A percentile compares a stretch with the other conserved stretches of the same genome.
Conservation (phyloP, 441 rosid species). For the Hypseocharis bilobata region DNA sequence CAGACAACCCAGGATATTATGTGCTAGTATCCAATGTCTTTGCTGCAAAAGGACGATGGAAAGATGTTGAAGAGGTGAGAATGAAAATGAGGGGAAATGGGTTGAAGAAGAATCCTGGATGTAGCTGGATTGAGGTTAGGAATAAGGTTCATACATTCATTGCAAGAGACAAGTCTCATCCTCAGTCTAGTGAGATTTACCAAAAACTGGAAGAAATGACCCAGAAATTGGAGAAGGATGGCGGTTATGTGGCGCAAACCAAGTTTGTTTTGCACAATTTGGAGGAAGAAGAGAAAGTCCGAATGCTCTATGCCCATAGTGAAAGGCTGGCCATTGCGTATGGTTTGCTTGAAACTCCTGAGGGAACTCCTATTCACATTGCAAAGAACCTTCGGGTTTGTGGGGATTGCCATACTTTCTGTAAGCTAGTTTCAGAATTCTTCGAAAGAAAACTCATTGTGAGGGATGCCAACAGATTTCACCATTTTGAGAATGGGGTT, state of each 20-base stretch:
- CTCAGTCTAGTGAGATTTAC: constrained; percentile 45
- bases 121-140: constrained; percentile 74
- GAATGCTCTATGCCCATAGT: constrained; percentile 63
- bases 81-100: constrained; percentile 57
- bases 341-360: constrained; percentile 46
- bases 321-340: constrained; percentile 78
- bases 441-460: constrained; percentile 44
- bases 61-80: constrained; percentile 57
- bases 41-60: constrained; percentile 62
- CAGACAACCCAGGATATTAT: constrained; percentile 66
- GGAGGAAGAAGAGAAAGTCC: constrained; percentile 55
- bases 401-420: constrained; percentile 73
- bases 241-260: constrained; percentile 62
- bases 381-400: constrained; percentile 73
- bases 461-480: constrained; percentile 81
- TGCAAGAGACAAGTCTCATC: constrained; percentile 60
- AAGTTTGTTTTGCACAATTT: constrained; percentile 52
- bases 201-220: constrained; percentile 43
- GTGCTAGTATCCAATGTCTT: constrained; percentile 73
- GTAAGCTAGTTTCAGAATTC: constrained; percentile 58
- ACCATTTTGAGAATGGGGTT: constrained; percentile 59
- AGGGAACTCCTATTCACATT: constrained; percentile 40
- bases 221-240: constrained; percentile 43
- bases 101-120: constrained; percentile 71
- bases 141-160: constrained; percentile 46